These are phyloP conservation scores for Posidonia australis DNA, from an alignment of 106 monocot genomes.

Conservation along the genomic window DNA sequence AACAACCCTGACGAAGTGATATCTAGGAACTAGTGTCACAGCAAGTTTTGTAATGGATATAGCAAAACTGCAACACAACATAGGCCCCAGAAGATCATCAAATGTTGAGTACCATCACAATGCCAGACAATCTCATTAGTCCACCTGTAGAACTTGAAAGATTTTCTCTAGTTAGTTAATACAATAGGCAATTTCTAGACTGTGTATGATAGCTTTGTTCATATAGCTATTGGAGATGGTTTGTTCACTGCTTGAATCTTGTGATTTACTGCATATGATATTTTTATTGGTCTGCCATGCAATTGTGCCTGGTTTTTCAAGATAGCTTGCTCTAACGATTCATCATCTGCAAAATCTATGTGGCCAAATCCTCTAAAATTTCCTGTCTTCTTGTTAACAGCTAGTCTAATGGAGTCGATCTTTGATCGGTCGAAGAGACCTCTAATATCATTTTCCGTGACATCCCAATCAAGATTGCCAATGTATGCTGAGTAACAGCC, in stretches of 20 bases:
- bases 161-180: too few relatives aligned
- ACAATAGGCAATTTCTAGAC: too few relatives aligned
- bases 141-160: too few relatives aligned
- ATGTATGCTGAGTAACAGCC: conserved; percentile 54
- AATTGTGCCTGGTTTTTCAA: conserved; percentile 46
- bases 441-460: conserved; percentile 52
- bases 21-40: too few relatives aligned
- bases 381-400: conserved; percentile 39
- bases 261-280: conserved; percentile 41
- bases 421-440: conserved; percentile 31
- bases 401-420: conserved; percentile 49
- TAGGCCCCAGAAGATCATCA: too few relatives aligned
- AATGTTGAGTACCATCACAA: too few relatives aligned
- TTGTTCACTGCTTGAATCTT: conserved; percentile 17
- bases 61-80: too few relatives aligned
- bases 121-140: too few relatives aligned
- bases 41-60: too few relatives aligned
- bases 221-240: too few relatives aligned
- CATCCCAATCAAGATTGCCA: conserved; percentile 57
- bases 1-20: too few relatives aligned
- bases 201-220: too few relatives aligned
- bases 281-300: conserved; percentile 38
- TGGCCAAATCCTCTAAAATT: conserved; percentile 49
- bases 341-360: conserved; percentile 7
- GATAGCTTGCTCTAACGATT: conserved; percentile 51